These are phyloP conservation scores for Penstemon eatonii DNA, from an alignment of 257 asterid species.

Conservation along the genomic window DNA sequence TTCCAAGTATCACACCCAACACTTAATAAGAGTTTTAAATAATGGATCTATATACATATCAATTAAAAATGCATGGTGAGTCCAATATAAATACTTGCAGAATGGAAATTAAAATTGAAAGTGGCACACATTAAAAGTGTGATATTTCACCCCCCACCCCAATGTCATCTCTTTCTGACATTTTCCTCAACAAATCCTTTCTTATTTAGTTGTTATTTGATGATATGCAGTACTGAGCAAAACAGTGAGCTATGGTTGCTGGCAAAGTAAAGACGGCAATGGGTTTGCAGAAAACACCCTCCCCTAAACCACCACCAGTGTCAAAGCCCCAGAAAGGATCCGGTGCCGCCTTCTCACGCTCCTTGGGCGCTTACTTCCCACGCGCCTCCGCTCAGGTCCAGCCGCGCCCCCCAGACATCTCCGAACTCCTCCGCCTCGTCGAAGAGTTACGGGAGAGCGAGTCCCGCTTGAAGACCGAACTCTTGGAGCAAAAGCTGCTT, in stretches of 20 bases:
- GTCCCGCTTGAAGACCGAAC: slow-evolving; percentile 72
- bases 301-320: slow-evolving; percentile 45
- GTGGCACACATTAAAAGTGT: background rate
- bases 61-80: background rate
- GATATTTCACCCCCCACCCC: background rate
- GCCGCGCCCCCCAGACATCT: slow-evolving; percentile 85
- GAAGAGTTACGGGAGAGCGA: slow-evolving; percentile 80
- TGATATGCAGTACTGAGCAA: slow-evolving; percentile 21
- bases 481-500: slow-evolving; percentile 70
- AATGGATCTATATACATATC: too few relatives aligned
- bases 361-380: slow-evolving; percentile 78
- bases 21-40: too few relatives aligned
- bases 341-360: slow-evolving; percentile 58
- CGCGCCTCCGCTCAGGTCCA: slow-evolving; percentile 92
- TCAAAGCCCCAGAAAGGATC: slow-evolving; percentile 28
- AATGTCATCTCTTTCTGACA: background rate
- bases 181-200: background rate
- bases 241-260: slow-evolving; percentile 61
- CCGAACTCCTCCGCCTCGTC: slow-evolving; percentile 76
- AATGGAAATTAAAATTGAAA: background rate
- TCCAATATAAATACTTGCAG: background rate
- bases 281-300: slow-evolving; percentile 70
- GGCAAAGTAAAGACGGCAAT: slow-evolving; percentile 76
- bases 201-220: too few relatives aligned
- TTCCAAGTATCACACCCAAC: too few relatives aligned